These are phyloP conservation scores for Saccharomycopsis malanga DNA, from an alignment of 805 yeast genomes.

Conservation along the genomic window DNA sequence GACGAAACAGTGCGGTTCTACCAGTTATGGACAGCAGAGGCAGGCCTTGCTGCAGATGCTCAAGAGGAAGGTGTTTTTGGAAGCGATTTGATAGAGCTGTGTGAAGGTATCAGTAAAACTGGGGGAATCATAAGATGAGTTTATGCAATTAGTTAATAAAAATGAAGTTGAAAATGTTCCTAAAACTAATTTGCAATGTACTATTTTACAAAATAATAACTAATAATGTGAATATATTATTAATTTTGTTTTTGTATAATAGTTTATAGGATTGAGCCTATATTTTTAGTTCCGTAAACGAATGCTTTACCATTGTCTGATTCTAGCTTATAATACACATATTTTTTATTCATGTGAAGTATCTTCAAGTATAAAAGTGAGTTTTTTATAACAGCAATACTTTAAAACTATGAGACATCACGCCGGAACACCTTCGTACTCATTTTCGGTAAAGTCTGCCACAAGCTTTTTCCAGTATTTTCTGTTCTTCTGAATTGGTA, in stretches of 20 bases:
- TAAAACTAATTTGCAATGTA: too few species aligned
- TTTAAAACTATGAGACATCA: slow-evolving; percentile 26
- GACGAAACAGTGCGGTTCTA: slow-evolving; percentile 75
- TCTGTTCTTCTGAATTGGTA: slow-evolving; percentile 67
- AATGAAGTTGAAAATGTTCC: too few species aligned
- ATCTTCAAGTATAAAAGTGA: neutral
- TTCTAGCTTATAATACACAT: too few species aligned
- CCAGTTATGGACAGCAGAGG: slow-evolving; percentile 53
- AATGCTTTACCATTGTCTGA: too few species aligned
- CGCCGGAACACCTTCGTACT: slow-evolving; percentile 84
- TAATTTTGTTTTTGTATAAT: too few species aligned
- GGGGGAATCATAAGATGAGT: slow-evolving; percentile 13
- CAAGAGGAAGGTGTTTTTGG: slow-evolving; percentile 44
- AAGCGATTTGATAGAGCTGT: slow-evolving; percentile 49
- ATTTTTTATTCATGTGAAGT: too few species aligned
- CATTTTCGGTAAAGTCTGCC: slow-evolving; percentile 51
- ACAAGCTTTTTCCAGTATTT: slow-evolving; percentile 55
- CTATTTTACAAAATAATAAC: too few species aligned
- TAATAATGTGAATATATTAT: too few species aligned
- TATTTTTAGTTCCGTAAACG: too few species aligned
- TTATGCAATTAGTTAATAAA: too few species aligned
- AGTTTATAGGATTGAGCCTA: too few species aligned
- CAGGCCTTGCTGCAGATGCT: slow-evolving; percentile 31
- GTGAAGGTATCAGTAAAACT: slow-evolving; percentile 41
- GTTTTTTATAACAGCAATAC: neutral